These are phyloP conservation scores for Dictyostelium capitatum DNA, from an alignment of 78 protist genomes.

Conservation along the genomic window DNA sequence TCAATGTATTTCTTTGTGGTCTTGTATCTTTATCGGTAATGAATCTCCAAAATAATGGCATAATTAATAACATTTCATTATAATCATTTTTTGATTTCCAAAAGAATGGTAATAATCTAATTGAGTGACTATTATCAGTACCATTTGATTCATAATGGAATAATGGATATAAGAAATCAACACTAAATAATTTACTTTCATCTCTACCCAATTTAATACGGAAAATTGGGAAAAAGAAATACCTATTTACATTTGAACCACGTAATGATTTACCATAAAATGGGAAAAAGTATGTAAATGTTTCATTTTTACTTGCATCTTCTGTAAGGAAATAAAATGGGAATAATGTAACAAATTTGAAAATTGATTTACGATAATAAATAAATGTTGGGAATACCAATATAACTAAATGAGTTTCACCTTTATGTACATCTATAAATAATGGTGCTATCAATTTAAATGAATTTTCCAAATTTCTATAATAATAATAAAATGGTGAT, in stretches of 20 bases:
- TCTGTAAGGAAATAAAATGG: slow-evolving; percentile 58
- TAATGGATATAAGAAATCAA: slow-evolving; percentile 60
- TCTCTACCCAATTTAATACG: not conserved
- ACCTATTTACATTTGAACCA: slow-evolving; percentile 17
- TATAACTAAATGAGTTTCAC: slow-evolving; percentile 46
- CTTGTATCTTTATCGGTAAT: slow-evolving; percentile 58
- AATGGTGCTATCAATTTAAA: slow-evolving; percentile 43
- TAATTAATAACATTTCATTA: slow-evolving; percentile 49
- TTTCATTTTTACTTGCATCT: slow-evolving; percentile 64
- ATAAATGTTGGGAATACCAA: slow-evolving; percentile 38
- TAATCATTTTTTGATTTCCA: slow-evolving; percentile 46
- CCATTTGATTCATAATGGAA: slow-evolving; percentile 61
- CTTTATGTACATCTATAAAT: slow-evolving; percentile 45
- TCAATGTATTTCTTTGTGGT: slow-evolving; percentile 51
- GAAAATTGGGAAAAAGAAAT: slow-evolving; percentile 69
- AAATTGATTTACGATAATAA: slow-evolving; percentile 68
- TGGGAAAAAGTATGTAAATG: slow-evolving; percentile 61
- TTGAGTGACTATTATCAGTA: not conserved
- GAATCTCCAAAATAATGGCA: slow-evolving; percentile 76
- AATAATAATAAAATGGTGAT: slow-evolving; percentile 37
- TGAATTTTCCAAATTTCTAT: not conserved
- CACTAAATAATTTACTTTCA: not conserved
- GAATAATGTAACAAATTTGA: slow-evolving; percentile 40
- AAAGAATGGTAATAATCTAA: slow-evolving; percentile 46
- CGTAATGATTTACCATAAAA: slow-evolving; percentile 34